Conservation (phyloP, 148 eudicot species). For the Spergularia marina region DNA sequence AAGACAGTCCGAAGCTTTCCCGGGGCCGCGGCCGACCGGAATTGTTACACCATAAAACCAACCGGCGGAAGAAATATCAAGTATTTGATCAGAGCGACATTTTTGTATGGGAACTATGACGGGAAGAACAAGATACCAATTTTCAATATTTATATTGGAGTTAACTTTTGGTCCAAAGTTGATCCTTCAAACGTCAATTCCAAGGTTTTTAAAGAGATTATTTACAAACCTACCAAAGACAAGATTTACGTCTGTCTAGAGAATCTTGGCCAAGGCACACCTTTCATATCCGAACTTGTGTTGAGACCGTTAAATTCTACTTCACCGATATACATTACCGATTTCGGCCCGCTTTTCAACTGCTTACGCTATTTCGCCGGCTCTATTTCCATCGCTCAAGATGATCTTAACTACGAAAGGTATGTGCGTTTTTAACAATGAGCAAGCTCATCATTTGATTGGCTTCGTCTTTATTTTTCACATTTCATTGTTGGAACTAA, state of each 20-base stretch:
- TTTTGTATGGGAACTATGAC: conserved; percentile 26
- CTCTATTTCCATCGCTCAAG: no score
- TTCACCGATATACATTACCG: not conserved
- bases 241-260: conserved; percentile 14
- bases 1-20: conserved; percentile 22
- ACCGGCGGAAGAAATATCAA: conserved; percentile 4
- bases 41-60: conserved; percentile 23
- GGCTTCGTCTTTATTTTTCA: no score
- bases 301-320: conserved; percentile 18
- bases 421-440: no score
- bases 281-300: conserved; percentile 17
- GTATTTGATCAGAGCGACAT: conserved; percentile 17
- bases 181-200: fast-evolving
- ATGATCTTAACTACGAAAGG: no score
- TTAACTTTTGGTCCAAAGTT: conserved; percentile 4
- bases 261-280: conserved; percentile 3
- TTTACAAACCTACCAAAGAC: conserved; percentile 3
- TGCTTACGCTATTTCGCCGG: not conserved
- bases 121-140: not conserved
- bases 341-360: not conserved
- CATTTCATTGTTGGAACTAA: no score
- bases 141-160: conserved; percentile 19
- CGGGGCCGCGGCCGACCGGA: not conserved
- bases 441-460: no score
- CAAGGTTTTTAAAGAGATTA: not conserved